Conservation (phyloP, 495 filamentous ascomycete species). For the Tetracladium setigerum region DNA sequence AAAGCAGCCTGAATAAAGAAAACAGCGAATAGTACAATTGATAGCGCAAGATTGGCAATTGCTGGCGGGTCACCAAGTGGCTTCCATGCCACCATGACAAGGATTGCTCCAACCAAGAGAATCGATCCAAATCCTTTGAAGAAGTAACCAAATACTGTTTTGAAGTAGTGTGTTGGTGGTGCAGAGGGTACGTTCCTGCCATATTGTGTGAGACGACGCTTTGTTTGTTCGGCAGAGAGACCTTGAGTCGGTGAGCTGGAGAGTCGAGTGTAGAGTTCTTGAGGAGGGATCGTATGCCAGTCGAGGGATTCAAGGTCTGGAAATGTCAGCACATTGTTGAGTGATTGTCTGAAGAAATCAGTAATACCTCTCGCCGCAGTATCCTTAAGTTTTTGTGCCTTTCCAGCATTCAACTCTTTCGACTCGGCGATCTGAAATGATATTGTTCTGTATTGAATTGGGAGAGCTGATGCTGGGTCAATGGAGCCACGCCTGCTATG, state of each 20-base stretch:
- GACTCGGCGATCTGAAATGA: constrained; percentile 47
- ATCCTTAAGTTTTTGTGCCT: constrained; percentile 26
- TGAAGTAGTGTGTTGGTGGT: constrained; percentile 46
- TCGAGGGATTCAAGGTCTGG: constrained; percentile 38
- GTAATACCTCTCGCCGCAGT: constrained; percentile 18
- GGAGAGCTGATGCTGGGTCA: constrained; percentile 40
- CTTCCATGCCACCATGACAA: constrained; percentile 64
- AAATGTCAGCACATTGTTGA: not conserved
- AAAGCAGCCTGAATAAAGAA: constrained; percentile 65
- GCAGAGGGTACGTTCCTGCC: constrained; percentile 55
- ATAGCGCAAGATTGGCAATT: constrained; percentile 56
- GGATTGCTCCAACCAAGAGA: constrained; percentile 50
- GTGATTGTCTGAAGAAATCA: too few species aligned
- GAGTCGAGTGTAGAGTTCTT: constrained; percentile 48
- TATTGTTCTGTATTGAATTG: constrained; percentile 46
- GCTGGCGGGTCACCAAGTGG: constrained; percentile 61
- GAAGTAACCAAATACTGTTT: constrained; percentile 56
- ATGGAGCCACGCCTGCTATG: constrained; percentile 22
- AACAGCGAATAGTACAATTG: constrained; percentile 55
- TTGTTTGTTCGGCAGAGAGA: constrained; percentile 40
- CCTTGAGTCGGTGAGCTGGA: constrained; percentile 39
- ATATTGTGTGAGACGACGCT: constrained; percentile 42
- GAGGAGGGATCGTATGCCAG: constrained; percentile 47
- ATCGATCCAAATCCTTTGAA: constrained; percentile 66
- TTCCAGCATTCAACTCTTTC: constrained; percentile 31